Evolutionary conservation across 2,329 filamentous ascomycete species (phyloP).

Genomic region (Alternaria gansuensis): DNA sequence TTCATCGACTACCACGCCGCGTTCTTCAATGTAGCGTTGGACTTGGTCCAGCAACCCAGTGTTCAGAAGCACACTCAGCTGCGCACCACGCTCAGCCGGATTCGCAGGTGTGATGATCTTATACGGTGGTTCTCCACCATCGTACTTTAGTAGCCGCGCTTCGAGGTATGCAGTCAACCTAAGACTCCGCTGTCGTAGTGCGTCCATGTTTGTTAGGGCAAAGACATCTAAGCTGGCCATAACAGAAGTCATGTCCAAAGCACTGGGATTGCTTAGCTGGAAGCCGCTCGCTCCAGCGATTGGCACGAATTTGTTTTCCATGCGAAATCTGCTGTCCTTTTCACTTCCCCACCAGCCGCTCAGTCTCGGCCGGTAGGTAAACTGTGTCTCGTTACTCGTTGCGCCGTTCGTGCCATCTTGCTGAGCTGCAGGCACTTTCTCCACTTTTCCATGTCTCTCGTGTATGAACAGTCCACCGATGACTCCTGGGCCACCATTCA

Average conservation of each 20-base stretch:
- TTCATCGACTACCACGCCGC: conserved; percentile 81
- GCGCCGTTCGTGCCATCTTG: conserved; percentile 32
- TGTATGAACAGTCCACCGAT: conserved; percentile 86
- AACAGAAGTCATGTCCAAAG: conserved; percentile 79
- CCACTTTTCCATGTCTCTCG: conserved; percentile 72
- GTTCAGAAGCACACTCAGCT: conserved; percentile 76
- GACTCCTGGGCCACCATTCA: conserved; percentile 83
- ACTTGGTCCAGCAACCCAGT: conserved; percentile 76
- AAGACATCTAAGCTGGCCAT: conserved; percentile 78
- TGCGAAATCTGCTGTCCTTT: conserved; percentile 78
- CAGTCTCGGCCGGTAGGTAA: conserved; percentile 70
- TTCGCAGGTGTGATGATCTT: conserved; percentile 74
- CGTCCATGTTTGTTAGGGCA: conserved; percentile 72
- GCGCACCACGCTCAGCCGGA: conserved; percentile 74
- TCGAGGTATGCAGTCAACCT: conserved; percentile 80
- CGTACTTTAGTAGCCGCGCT: conserved; percentile 46
- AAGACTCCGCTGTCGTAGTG: conserved; percentile 75
- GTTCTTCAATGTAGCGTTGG: conserved; percentile 68
- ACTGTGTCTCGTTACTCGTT: conserved; percentile 45
- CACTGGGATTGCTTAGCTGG: conserved; percentile 85
- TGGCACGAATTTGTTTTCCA: conserved; percentile 82
- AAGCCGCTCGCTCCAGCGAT: conserved; percentile 81
- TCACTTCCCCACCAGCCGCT: conserved; percentile 89
- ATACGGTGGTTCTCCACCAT: conserved; percentile 50
- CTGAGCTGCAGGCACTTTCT: conserved; percentile 17